Evolutionary conservation across 139 green algal genomes (phyloP).

Genomic region (Chlorella sp.): DNA sequence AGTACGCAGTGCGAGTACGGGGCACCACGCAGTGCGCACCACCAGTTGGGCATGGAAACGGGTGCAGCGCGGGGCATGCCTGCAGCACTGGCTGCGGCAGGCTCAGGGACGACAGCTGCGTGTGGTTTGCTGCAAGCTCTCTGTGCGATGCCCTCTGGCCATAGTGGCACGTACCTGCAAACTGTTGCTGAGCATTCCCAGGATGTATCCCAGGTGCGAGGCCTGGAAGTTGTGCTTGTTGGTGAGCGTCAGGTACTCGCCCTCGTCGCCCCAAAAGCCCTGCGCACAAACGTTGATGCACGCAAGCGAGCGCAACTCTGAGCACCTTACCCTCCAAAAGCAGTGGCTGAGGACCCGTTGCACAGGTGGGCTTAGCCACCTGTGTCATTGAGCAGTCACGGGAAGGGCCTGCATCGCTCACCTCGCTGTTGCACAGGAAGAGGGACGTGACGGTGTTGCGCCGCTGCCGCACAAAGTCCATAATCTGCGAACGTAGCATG

Average conservation of each 20-base stretch:
- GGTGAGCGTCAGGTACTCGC: constrained; percentile 41
- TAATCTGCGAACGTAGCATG: constrained; percentile 34
- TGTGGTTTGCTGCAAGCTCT: too few relatives aligned
- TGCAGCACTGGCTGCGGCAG: too few relatives aligned
- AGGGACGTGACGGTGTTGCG: constrained; percentile 22
- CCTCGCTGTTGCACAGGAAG: constrained; percentile 48
- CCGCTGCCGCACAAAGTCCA: constrained; percentile 38
- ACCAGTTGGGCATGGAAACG: too few relatives aligned
- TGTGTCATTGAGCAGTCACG: too few relatives aligned
- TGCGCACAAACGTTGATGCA: constrained; percentile 3
- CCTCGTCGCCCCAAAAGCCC: constrained; percentile 33
- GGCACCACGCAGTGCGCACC: too few relatives aligned
- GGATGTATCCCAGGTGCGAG: constrained; percentile 39
- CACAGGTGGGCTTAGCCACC: too few relatives aligned
- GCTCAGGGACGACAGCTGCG: too few relatives aligned
- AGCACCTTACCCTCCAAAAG: too few relatives aligned
- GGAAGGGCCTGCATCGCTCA: constrained; percentile 5
- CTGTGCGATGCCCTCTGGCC: neutral
- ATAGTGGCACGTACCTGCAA: constrained; percentile 28
- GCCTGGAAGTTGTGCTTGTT: constrained; percentile 55
- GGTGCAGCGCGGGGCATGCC: too few relatives aligned
- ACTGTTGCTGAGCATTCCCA: constrained; percentile 28
- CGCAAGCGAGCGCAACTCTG: too few relatives aligned
- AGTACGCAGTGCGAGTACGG: too few relatives aligned
- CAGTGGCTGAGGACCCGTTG: too few relatives aligned